phyloP scores from a whole-genome alignment of 148 eudicot species.

The Vaccinium corymbosum region DNA sequence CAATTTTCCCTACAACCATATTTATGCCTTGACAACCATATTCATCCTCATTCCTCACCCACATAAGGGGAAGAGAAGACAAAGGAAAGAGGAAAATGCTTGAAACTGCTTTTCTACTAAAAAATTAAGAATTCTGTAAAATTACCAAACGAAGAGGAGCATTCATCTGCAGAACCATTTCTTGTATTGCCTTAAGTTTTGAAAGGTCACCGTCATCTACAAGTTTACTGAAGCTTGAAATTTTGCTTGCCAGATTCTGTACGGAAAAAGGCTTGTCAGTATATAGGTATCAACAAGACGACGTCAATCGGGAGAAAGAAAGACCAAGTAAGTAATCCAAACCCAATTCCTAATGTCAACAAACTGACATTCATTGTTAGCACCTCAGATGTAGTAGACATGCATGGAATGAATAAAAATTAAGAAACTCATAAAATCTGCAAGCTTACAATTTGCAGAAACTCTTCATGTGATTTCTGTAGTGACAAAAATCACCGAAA shows the following conservation, averaged over 20 bases:
- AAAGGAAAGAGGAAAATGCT: too few species aligned
- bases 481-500: too few species aligned
- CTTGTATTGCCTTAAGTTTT: constrained; percentile 22
- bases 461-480: too few species aligned
- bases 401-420: not conserved
- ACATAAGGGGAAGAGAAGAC: not conserved
- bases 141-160: constrained; percentile 18
- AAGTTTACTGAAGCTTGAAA: constrained; percentile 17
- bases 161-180: constrained; percentile 24
- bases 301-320: too few species aligned
- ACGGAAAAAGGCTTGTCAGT: not conserved
- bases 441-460: too few species aligned
- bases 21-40: not conserved
- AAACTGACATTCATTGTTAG: not conserved
- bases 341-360: not conserved
- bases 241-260: constrained; percentile 22
- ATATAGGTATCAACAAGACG: not conserved
- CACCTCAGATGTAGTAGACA: not conserved
- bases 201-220: constrained; percentile 21
- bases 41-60: not conserved
- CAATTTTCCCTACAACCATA: not conserved
- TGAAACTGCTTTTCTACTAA: too few species aligned
- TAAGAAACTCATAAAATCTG: not conserved
- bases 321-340: not conserved
- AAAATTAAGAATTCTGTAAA: not conserved